Evolutionary conservation across 331 rosid genomes (phyloP), one percentile per base, ranked within the genome.

Genomic region (Arachis monticola): DNA sequence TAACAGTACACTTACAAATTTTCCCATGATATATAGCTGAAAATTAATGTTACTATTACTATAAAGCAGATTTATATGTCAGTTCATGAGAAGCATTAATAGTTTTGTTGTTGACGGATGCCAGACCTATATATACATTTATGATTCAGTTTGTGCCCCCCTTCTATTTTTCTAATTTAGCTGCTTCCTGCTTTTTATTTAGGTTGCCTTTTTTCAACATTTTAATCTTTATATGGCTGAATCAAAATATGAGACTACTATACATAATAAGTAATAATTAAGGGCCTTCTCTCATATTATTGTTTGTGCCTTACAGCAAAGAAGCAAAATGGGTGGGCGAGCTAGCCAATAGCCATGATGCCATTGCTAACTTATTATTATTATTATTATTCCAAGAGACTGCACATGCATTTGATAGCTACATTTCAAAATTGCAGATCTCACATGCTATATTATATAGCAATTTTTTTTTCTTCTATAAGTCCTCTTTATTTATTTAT

Each of bases 271-370:
- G 40, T 35, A 35, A 35, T 35, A 35, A 35, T 35, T 0, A 35
- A 5, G 40, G 40, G 40, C 40, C 3, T 35, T 35, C 40, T 35
- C 3, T 35, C 40, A 35, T 35, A 2, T 35, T 31, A 5, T 11
- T 71, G 77, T 60, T 32, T 12, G 60, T 68, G 47, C 47, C 2
- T 32, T 22, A 68, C 73, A 68, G 47, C 55, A 65, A 45, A 22
- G 41, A 44, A 12, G 56, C 56, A 65, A 65, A 65, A 7, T 38
- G 67, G 40, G 67, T 12, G 69, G 8, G 41, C 42, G 8, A 38
- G 27, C 48, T 61, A 38, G 70, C 52, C 27, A 22, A 22, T 22
- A 22, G 68, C 51, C 13, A 59, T 31, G 27, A 22, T 59, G 13
- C 64, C 64, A 59, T 17, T 41, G 48, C n/a, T 27, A 59, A 48